These are phyloP conservation scores for Przewalskia tangutica DNA, from an alignment of 257 asterid genomes.

Conservation along the genomic window DNA sequence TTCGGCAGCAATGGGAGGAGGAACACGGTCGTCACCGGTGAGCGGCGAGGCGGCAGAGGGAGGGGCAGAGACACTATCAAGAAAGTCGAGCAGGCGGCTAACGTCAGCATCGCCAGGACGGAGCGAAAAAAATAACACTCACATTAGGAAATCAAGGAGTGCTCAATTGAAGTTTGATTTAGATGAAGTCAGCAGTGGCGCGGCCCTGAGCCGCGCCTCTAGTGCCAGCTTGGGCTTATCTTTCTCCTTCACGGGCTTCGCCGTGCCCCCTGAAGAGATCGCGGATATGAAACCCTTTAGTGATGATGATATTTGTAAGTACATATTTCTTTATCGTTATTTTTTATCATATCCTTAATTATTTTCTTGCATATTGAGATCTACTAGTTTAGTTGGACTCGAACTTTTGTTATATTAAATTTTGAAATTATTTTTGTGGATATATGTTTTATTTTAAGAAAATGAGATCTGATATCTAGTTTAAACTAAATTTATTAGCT, in stretches of 20 bases:
- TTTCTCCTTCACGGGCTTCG: conserved; percentile 83
- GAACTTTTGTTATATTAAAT: not conserved
- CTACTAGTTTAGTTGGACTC: not conserved
- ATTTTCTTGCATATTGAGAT: not conserved
- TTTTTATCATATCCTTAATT: not conserved
- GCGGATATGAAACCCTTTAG: conserved; percentile 52
- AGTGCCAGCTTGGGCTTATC: conserved; percentile 92
- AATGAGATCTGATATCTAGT: not conserved
- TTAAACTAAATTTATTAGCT: not conserved
- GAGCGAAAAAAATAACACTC: conserved; percentile 37
- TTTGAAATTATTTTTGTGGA: not conserved
- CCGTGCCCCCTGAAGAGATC: conserved; percentile 64
- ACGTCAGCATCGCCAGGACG: conserved; percentile 53
- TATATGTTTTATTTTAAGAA: not conserved
- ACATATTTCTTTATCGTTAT: not conserved
- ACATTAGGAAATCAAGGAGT: conserved; percentile 82
- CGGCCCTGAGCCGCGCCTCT: conserved; percentile 91
- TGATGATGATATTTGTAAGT: conserved; percentile 73
- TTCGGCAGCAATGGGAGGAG: conserved; percentile 61
- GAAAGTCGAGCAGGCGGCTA: conserved; percentile 59
- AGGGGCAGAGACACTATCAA: conserved; percentile 31
- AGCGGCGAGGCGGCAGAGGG: not conserved
- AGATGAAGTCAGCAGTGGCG: conserved; percentile 83
- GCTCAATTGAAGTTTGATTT: conserved; percentile 79
- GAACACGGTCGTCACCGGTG: conserved; percentile 32